phyloP scores from a whole-genome alignment of 2,329 filamentous ascomycete genomes.

The Colletotrichum noveboracense region DNA sequence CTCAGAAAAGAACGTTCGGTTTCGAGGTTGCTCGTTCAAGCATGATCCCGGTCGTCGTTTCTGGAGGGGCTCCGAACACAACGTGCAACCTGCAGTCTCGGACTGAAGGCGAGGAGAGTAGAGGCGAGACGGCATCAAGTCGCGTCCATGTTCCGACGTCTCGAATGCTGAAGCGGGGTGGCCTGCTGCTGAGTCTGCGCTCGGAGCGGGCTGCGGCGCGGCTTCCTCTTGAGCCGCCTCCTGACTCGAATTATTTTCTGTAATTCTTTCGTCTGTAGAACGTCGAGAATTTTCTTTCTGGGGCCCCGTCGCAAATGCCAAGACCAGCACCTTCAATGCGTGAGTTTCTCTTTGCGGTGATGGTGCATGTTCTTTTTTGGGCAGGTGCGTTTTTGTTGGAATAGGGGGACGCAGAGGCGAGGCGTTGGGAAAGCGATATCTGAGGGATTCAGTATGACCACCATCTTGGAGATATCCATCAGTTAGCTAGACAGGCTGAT shows the following conservation, averaged over 20 bases:
- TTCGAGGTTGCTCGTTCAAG: neutral
- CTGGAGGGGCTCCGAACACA: neutral
- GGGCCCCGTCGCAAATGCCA: neutral
- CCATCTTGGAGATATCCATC: neutral
- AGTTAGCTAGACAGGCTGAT: constrained; percentile 7
- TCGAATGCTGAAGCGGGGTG: neutral
- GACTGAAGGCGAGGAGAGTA: neutral
- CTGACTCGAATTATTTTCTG: constrained; percentile 5
- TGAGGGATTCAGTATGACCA: neutral
- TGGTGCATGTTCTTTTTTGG: neutral
- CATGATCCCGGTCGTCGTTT: neutral
- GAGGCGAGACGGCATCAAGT: constrained; percentile 6
- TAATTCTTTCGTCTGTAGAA: neutral
- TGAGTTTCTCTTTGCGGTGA: constrained; percentile 1
- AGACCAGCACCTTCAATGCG: neutral
- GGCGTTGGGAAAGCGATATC: neutral
- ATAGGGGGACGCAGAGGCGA: neutral
- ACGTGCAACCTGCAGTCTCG: neutral
- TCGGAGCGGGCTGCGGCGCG: neutral
- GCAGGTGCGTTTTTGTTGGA: neutral
- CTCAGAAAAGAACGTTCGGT: neutral
- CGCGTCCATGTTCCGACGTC: constrained; percentile 14
- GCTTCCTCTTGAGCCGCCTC: neutral
- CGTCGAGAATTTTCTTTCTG: neutral
- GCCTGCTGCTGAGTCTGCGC: neutral